These are phyloP conservation scores for Powellomyces hirtus DNA, from an alignment of 192 early-diverging fungal genomes.

Conservation along the genomic window DNA sequence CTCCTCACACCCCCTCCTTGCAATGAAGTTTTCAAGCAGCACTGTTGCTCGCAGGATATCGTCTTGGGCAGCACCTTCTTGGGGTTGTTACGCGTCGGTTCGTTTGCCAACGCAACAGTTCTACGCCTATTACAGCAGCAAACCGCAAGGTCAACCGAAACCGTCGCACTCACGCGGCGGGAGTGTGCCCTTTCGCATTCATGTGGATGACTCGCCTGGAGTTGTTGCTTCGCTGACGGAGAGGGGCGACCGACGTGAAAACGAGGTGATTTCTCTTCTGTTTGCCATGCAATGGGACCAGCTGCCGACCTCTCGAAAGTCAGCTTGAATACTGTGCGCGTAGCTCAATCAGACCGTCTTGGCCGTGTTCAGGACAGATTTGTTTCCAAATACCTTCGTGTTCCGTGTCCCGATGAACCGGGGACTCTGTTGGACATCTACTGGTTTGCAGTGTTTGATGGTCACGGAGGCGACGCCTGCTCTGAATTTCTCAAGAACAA, in stretches of 20 bases:
- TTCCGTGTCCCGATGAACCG: background rate
- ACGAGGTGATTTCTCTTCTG: background rate
- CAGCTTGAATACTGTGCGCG: background rate
- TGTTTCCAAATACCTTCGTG: background rate
- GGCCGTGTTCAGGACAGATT: background rate
- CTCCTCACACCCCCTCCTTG: too few species aligned
- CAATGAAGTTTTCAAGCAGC: too few species aligned
- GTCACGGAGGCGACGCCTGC: slow-evolving; percentile 7
- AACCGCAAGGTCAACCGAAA: too few species aligned
- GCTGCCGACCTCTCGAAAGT: background rate
- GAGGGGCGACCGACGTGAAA: slow-evolving; percentile 1
- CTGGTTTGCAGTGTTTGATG: slow-evolving; percentile 17
- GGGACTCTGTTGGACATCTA: background rate
- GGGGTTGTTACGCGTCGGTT: too few species aligned
- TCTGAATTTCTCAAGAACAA: background rate
- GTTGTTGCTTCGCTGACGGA: background rate
- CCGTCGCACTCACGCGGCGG: too few species aligned
- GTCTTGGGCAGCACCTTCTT: too few species aligned
- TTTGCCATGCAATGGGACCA: background rate
- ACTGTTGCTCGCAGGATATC: too few species aligned
- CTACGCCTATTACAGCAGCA: too few species aligned
- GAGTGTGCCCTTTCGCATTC: slow-evolving; percentile 5
- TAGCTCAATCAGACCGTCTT: background rate
- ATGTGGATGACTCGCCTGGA: slow-evolving; percentile 13
- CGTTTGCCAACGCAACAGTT: too few species aligned